Evolutionary conservation across 1,284 basidiomycete species (phyloP).

Genomic region (Naganishia cerealis): DNA sequence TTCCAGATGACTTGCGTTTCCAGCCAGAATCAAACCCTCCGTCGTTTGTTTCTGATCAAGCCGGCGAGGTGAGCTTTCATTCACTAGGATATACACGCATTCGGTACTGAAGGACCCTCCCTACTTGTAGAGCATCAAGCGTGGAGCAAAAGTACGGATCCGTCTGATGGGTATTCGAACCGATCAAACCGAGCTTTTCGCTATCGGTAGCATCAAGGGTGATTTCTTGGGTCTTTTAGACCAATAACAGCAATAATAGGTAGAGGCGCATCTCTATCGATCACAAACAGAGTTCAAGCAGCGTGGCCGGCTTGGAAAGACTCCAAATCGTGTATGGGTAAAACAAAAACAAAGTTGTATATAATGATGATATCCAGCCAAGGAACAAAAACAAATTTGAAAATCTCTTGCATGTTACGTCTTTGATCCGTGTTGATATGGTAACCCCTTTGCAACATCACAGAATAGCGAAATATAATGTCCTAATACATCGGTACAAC

Average conservation of each 20-base stretch:
- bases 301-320: background rate
- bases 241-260: constrained; percentile 8
- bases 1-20: constrained; percentile 34
- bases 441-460: background rate
- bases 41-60: constrained; percentile 29
- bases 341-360: constrained; percentile 25
- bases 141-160: constrained; percentile 84
- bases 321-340: background rate
- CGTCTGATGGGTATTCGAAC: constrained; percentile 96
- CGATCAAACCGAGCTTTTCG: constrained; percentile 97
- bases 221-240: constrained; percentile 82
- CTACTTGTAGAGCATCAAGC: constrained; percentile 65
- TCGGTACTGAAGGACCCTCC: background rate
- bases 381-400: constrained; percentile 1
- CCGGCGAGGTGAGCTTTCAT: constrained; percentile 34
- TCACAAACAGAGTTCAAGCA: background rate
- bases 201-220: constrained; percentile 91
- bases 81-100: background rate
- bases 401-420: background rate
- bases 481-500: background rate
- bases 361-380: constrained; percentile 9
- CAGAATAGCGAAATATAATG: background rate
- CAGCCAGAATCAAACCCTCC: constrained; percentile 35
- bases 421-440: no score
- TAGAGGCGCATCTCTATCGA: background rate